Conservation (phyloP, 1,284 basidiomycete genomes). For the Coniferiporia weirii region DNA sequence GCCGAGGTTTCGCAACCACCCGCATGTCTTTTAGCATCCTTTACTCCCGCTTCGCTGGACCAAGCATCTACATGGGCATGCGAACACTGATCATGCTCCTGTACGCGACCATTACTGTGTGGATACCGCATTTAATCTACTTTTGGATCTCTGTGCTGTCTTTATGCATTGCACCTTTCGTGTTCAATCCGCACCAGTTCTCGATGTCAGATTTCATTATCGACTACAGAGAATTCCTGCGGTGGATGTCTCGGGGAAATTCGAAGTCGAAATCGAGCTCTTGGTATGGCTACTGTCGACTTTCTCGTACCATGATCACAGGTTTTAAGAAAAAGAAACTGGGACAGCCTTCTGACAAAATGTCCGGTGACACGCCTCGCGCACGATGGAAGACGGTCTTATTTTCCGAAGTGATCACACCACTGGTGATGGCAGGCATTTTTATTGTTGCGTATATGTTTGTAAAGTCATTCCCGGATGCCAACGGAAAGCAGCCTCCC, state of each 20-base stretch:
- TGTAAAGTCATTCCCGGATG: conserved; percentile 79
- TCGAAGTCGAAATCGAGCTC: conserved; percentile 92
- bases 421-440: conserved; percentile 70
- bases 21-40: conserved; percentile 92
- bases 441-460: conserved; percentile 90
- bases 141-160: conserved; percentile 95
- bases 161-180: conserved; percentile 89
- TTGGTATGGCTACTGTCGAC: conserved; percentile 96
- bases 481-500: conserved; percentile 57
- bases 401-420: conserved; percentile 82
- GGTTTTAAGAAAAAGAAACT: conserved; percentile 98
- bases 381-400: conserved; percentile 84
- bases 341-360: conserved; percentile 92
- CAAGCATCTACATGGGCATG: conserved; percentile 96
- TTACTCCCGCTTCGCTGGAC: conserved; percentile 97
- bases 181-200: conserved; percentile 99
- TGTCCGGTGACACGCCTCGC: conserved; percentile 86
- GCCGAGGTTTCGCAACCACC: conserved; percentile 94
- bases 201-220: conserved; percentile 93
- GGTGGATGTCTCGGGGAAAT: conserved; percentile 98
- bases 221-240: conserved; percentile 93
- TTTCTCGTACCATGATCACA: conserved; percentile 93
- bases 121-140: conserved; percentile 93
- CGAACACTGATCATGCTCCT: conserved; percentile 84
- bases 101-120: conserved; percentile 85